Evolutionary conservation across 2,329 filamentous ascomycete species (phyloP), one percentile per base, ranked within the genome.

Genomic region (Pleurostoma richardsiae): DNA sequence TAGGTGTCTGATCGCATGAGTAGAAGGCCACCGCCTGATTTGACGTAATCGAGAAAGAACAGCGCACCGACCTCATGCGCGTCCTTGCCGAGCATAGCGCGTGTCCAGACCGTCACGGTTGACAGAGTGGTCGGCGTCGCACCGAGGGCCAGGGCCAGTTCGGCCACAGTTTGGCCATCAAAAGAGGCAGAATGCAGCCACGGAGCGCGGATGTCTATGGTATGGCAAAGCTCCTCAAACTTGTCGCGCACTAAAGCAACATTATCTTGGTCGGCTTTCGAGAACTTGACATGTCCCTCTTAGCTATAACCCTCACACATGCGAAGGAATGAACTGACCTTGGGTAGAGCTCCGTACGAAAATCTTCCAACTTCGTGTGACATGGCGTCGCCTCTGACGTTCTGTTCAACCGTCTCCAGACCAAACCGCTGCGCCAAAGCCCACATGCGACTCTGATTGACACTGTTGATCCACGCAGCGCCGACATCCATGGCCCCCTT

Each of bases 391-490:
- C 33, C 33, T n/a, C n/a, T 36, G n/a, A 36, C 33, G n/a, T 73
- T 73, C 54, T 81, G 77, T 53, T 67, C 64, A 6, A 76, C 61
- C 0, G 74, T 50, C 30, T 75, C 68, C 1, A 73, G 54, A 0
- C 67, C 66, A 43, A 70, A 74, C 38, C 59, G 52, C 43, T 65
- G 52, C 0, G 67, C 66, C 8, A 77, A 56, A 0, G 57, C 63
- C 51, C 60, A 72, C 41, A 80, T 69, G 4, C 61, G 61, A 29
- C 53, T 61, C 50, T 82, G 77, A 42, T 70, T 77, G 2, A 63
- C 70, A 44, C 80, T 73, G 51, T 83, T 82, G 52, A 82, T 73
- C 80, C 79, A 83, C 0, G 76, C 77, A 0, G 76, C 80, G 4
- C 79, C 79, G 0, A 80, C 54, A 27, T 83, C 79, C 5, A 72